Percentiles rank a stretch among this genome's conserved stretches.
These are phyloP conservation scores for Polygonum maritimum DNA, from an alignment of 148 eudicot genomes.

Conservation along the genomic window DNA sequence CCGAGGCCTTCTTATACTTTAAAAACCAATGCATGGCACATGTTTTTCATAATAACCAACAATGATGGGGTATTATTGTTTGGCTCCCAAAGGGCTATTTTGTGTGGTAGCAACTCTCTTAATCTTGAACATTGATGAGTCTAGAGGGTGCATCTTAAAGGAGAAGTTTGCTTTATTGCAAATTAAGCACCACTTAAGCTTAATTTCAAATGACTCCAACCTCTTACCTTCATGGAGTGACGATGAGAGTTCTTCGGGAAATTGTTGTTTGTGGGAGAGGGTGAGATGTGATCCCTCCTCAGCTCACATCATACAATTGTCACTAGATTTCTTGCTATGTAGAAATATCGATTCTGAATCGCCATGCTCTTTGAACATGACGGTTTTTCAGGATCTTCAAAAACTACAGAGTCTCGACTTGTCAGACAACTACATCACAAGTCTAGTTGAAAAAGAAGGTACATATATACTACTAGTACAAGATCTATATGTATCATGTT, in stretches of 20 bases:
- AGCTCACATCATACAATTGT: background rate
- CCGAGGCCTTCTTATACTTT: no score
- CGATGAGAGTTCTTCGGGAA: no score
- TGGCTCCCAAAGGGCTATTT: background rate
- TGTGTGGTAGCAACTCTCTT: background rate
- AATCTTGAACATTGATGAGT: background rate
- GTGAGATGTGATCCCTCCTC: background rate
- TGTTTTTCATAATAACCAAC: no score
- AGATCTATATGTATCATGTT: no score
- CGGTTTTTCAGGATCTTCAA: background rate
- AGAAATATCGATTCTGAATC: no score
- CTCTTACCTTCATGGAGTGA: background rate
- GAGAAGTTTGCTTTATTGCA: background rate
- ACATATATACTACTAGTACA: no score
- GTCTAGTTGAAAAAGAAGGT: background rate
- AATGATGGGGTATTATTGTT: background rate
- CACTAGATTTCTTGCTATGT: background rate
- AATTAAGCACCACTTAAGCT: background rate
- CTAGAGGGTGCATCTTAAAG: background rate
- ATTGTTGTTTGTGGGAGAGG: slow-evolving; percentile 1
- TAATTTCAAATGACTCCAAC: background rate
- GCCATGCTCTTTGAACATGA: background rate
- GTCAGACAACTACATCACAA: background rate
- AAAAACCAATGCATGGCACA: no score
- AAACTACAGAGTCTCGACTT: background rate